Percentiles rank a stretch among this genome's conserved stretches.
These are phyloP conservation scores for Penicillium sp. DNA, from an alignment of 2,329 filamentous ascomycete genomes.

Conservation along the genomic window DNA sequence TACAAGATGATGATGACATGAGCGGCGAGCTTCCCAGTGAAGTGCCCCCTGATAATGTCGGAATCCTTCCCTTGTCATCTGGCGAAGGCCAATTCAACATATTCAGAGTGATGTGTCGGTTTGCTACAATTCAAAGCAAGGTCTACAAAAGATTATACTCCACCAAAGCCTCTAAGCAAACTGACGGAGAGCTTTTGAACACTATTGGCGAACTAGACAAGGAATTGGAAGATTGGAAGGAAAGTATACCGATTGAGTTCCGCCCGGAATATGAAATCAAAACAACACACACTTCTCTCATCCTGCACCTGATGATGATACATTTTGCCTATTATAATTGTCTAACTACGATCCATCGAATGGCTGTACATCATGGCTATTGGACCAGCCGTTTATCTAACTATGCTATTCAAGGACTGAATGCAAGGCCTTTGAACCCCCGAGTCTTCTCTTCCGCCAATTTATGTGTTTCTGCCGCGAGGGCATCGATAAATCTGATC, in stretches of 20 bases:
- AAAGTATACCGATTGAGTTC: constrained; percentile 90
- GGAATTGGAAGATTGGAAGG: constrained; percentile 92
- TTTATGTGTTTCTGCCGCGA: constrained; percentile 85
- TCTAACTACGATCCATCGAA: constrained; percentile 93
- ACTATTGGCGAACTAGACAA: constrained; percentile 93
- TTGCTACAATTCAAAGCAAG: constrained; percentile 85
- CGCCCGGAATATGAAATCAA: constrained; percentile 97
- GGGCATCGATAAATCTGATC: constrained; percentile 87
- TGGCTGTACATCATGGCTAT: constrained; percentile 96
- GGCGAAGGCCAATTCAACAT: constrained; percentile 92
- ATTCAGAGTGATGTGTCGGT: constrained; percentile 88
- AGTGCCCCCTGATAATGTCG: constrained; percentile 85
- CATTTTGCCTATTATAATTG: constrained; percentile 99
- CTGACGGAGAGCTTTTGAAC: constrained; percentile 87
- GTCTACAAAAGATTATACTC: constrained; percentile 94
- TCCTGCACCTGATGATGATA: constrained; percentile 87
- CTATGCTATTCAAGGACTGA: constrained; percentile 90
- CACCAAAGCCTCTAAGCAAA: constrained; percentile 84
- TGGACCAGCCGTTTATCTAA: constrained; percentile 95
- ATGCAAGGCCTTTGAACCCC: constrained; percentile 85
- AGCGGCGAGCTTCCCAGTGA: constrained; percentile 93
- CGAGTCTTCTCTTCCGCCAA: constrained; percentile 91
- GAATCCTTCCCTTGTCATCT: constrained; percentile 85
- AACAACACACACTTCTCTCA: constrained; percentile 85
- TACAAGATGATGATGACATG: constrained; percentile 79